Base-by-base conservation (phyloP, 805 yeast species). In the Cyberlindnera subsufficiens region DNA sequence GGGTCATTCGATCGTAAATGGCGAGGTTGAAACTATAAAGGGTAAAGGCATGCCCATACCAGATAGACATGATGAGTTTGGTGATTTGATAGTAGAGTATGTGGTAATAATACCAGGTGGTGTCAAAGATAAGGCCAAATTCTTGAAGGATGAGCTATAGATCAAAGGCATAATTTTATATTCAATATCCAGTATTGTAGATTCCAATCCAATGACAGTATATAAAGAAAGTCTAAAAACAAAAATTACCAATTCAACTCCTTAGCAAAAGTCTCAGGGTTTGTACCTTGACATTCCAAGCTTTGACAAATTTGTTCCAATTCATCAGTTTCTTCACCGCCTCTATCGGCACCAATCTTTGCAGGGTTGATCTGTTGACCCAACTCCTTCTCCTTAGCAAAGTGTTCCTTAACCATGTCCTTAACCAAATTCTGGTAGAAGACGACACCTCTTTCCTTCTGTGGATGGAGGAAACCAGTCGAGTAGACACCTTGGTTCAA, bases 21-120 rank as follows among this genome's bases (percentile, higher is more conserved):
- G 95, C 3, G 85, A 87, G 51, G 69, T 84, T 7, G 96, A 93
- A 60, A 62, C 71, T 3, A 51, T 91, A 30, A 65, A 70, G 47
- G 89, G 86, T 6, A 81, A 75, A 54, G 99, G 99, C 19, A 88
- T 93, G 97, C 98, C 98, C 3, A 47, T 69, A 5, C 51, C 55
- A 19, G 71, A 66, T 33, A 71, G 71, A 19, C 45, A 44, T 32
- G 67, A 66, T 18, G 72, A 76, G 58, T 69, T 64, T 59, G 80
- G 86, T 51, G 77, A 78, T 53, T 59, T 77, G 49, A 69, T 61
- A 52, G 63, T 78, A 15, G 75, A 77, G 30, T 77, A 75, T 51
- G 60, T 59, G 15, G 69, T 78, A 8, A 52, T 78, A 5, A 62
- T 59, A 40, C 81, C 82, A 1, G 61, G 57, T 30, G 72, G 69